Conservation (phyloP, 345 rosid species). For the Jatropha curcas region DNA sequence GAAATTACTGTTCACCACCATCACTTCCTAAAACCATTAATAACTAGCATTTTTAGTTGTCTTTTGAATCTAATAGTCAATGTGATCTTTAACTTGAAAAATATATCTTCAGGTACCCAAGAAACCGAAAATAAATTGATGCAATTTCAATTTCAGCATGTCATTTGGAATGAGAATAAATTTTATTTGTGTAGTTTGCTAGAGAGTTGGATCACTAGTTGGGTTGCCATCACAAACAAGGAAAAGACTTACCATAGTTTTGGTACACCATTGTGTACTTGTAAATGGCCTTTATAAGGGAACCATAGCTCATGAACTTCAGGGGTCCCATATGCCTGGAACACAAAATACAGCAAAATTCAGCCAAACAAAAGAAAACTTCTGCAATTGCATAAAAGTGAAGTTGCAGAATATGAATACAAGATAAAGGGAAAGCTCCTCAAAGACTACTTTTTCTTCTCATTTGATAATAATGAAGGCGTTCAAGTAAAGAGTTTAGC, state of each 20-base stretch:
- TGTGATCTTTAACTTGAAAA: neutral
- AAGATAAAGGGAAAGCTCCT: neutral
- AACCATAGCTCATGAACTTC: constrained; percentile 64
- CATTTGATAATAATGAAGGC: neutral
- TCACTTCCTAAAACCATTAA: neutral
- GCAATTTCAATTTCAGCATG: too few relatives aligned
- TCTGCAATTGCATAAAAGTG: neutral
- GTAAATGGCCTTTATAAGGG: constrained; percentile 68
- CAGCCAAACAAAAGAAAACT: constrained; percentile 8
- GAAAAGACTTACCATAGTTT: constrained; percentile 63
- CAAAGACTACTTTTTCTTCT: constrained; percentile 6
- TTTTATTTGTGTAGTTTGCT: neutral
- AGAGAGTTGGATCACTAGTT: neutral
- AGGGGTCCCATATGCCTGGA: constrained; percentile 84
- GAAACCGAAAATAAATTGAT: too few relatives aligned
- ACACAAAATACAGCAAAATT: constrained; percentile 16
- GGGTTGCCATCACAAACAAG: too few relatives aligned
- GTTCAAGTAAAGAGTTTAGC: neutral
- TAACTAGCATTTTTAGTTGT: neutral
- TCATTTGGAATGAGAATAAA: too few relatives aligned
- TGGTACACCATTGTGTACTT: constrained; percentile 73
- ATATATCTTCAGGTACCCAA: too few relatives aligned
- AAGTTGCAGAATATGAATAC: neutral
- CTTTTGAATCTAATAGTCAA: too few relatives aligned
- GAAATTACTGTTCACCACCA: neutral